Percentiles rank a stretch among this genome's conserved stretches.
phyloP scores from a whole-genome alignment of 495 filamentous ascomycete genomes.

The Penicillium waksmanii region DNA sequence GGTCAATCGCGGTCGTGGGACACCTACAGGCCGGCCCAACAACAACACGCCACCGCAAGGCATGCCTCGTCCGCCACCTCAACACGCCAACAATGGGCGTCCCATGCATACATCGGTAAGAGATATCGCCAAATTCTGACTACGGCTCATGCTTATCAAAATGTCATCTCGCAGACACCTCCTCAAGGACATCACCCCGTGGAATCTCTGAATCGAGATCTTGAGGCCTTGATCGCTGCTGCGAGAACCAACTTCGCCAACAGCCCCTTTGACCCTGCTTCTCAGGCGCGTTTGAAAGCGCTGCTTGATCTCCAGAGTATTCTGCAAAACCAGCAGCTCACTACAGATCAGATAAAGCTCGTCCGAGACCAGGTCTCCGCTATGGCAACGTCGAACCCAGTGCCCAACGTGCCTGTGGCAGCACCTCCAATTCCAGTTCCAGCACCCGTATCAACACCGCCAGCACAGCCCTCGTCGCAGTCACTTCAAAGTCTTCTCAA shows the following conservation, averaged over 20 bases:
- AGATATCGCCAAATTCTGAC: not conserved
- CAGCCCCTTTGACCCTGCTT: slow-evolving; percentile 70
- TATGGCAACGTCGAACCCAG: slow-evolving; percentile 9
- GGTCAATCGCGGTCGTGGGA: slow-evolving; percentile 57
- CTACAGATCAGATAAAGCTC: slow-evolving; percentile 76
- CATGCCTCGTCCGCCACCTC: slow-evolving; percentile 42
- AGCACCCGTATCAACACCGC: slow-evolving; percentile 34
- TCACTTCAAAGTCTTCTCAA: slow-evolving; percentile 49
- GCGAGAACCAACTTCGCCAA: slow-evolving; percentile 72
- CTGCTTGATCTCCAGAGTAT: slow-evolving; percentile 84
- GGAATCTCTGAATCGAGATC: slow-evolving; percentile 77
- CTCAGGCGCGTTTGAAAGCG: slow-evolving; percentile 79
- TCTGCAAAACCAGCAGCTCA: slow-evolving; percentile 75
- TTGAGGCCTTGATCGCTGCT: slow-evolving; percentile 71
- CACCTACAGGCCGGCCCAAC: slow-evolving; percentile 60
- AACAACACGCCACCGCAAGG: slow-evolving; percentile 71
- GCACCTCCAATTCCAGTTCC: slow-evolving; percentile 34
- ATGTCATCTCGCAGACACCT: slow-evolving; percentile 35
- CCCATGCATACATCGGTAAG: slow-evolving; percentile 36
- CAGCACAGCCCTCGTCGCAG: slow-evolving; percentile 40
- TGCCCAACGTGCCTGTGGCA: slow-evolving; percentile 26
- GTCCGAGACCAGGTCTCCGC: slow-evolving; percentile 75
- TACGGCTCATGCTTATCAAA: slow-evolving; percentile 1
- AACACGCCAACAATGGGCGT: slow-evolving; percentile 41
- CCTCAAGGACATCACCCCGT: slow-evolving; percentile 46